Evolutionary conservation across 2,329 filamentous ascomycete genomes (phyloP).

Genomic region (Colletotrichum neosansevieriae): DNA sequence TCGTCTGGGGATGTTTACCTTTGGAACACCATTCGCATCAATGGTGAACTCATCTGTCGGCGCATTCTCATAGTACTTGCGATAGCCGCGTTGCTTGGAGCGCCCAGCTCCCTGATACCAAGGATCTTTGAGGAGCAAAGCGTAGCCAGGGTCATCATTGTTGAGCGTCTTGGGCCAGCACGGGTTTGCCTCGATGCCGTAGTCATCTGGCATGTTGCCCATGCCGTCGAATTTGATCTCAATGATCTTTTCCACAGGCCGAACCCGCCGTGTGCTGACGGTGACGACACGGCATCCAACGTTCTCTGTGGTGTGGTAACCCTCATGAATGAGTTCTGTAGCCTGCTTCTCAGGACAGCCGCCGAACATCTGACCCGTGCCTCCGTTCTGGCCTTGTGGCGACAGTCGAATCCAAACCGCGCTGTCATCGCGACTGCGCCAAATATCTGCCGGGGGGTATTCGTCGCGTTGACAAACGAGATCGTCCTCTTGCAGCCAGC

Average conservation of each 20-base stretch:
- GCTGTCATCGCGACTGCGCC: conserved; percentile 17
- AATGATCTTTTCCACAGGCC: conserved; percentile 3
- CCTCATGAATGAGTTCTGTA: background rate
- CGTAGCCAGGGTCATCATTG: conserved; percentile 41
- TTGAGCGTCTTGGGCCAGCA: conserved; percentile 41
- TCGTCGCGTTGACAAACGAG: conserved; percentile 31
- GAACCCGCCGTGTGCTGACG: background rate
- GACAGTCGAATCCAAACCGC: conserved; percentile 29
- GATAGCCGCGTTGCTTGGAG: background rate
- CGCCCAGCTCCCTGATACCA: conserved; percentile 32
- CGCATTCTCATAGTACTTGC: background rate
- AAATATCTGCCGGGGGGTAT: conserved; percentile 23
- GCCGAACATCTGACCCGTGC: conserved; percentile 32
- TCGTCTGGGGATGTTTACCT: background rate
- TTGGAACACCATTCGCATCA: background rate
- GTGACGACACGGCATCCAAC: background rate
- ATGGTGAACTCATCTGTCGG: background rate
- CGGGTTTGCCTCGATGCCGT: conserved; percentile 41
- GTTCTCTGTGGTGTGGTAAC: background rate
- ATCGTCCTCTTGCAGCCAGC: conserved; percentile 14
- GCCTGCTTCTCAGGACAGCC: conserved; percentile 10
- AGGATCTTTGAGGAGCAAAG: conserved; percentile 40
- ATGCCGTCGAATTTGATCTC: conserved; percentile 18
- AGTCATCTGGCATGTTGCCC: conserved; percentile 28
- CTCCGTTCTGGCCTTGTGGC: conserved; percentile 23